Base-by-base conservation (phyloP, 1,284 basidiomycete genomes). In the Phellopilus nigrolimitatus region DNA sequence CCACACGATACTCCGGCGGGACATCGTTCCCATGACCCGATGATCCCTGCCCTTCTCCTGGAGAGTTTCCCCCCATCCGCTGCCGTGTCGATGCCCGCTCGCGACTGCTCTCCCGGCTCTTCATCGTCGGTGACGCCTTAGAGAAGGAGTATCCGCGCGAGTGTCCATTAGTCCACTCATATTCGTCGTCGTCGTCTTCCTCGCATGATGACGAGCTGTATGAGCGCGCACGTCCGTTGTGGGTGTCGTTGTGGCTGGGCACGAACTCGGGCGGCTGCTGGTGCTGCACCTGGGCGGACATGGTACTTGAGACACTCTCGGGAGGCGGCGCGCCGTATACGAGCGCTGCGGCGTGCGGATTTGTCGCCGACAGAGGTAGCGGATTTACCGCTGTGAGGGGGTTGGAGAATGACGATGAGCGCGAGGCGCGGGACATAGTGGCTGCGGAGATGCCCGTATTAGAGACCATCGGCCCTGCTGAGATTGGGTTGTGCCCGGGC, bases 1-100 rank as follows among this genome's bases (percentile, higher is more conserved):
- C 84, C 31, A 70, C 68, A 54, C 84, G 80, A 60, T 94, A 88
- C 64, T 97, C 95, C 58, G 78, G 74, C 9, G 88, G 87, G 46
- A 91, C 76, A 61, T 89, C 86, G 56, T 84, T 84, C 49, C 72
- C 72, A 56, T 74, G 72, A 56, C 54, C 42, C 12, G 43, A 45
- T 39, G 13, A 69, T 51, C 47, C 68, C 68, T 54, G 70, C 66
- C 41, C 49, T 48, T 51, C 50, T 13, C 25, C 43, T 19, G 46
- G 46, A 21, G 51, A 47, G 8, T 25, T 37, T 10, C 49, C 36
- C 21, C 17, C 19, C 40, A 42, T 9, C 24, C 44, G 24, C 15
- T 21, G 15, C 36, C 34, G 44, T 34, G 15, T 41, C n/a, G 36
- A 34, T 15, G 41, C 43, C 21, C 53, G 49, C 17, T 56, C 42